phyloP scores from a whole-genome alignment of 1,139 yeast species.

The Keqinozyma sinolaborantium region DNA sequence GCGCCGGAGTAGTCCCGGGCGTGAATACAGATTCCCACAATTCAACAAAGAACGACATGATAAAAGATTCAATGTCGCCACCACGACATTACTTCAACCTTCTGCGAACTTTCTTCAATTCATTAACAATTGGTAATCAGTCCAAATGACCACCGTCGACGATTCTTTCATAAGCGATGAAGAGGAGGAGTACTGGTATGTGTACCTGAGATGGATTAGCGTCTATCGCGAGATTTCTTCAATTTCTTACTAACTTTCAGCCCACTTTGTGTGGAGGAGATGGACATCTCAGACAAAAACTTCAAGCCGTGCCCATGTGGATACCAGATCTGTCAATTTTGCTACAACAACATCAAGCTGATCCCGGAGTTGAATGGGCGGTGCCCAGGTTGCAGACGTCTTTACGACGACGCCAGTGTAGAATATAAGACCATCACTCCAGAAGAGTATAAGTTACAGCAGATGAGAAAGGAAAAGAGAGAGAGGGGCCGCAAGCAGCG shows the following conservation, averaged over 20 bases:
- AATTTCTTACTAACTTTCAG: too few relatives aligned
- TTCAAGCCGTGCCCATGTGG: slow-evolving; percentile 99
- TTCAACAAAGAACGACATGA: slow-evolving; percentile 52
- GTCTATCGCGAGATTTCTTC: too few relatives aligned
- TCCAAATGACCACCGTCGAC: slow-evolving; percentile 23
- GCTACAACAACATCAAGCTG: slow-evolving; percentile 93
- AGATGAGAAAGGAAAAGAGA: slow-evolving; percentile 72
- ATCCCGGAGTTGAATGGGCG: slow-evolving; percentile 93
- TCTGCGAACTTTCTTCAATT: neutral
- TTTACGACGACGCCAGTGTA: slow-evolving; percentile 89
- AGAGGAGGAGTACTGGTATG: slow-evolving; percentile 60
- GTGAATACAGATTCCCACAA: slow-evolving; percentile 89
- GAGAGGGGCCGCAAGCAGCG: slow-evolving; percentile 85
- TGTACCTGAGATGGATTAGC: too few relatives aligned
- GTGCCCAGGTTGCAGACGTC: slow-evolving; percentile 96
- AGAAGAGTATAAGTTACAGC: slow-evolving; percentile 81
- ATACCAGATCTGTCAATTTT: slow-evolving; percentile 96
- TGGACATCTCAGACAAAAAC: slow-evolving; percentile 93
- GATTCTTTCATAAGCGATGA: slow-evolving; percentile 69
- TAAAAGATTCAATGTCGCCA: slow-evolving; percentile 2
- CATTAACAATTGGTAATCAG: too few relatives aligned
- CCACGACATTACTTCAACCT: neutral
- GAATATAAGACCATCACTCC: slow-evolving; percentile 80
- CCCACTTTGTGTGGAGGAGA: slow-evolving; percentile 95
- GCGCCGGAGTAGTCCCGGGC: slow-evolving; percentile 93